Evolutionary conservation across 225 moss, liverwort and hornwort species (phyloP).

Genomic region (Antitrichia curtipendula): DNA sequence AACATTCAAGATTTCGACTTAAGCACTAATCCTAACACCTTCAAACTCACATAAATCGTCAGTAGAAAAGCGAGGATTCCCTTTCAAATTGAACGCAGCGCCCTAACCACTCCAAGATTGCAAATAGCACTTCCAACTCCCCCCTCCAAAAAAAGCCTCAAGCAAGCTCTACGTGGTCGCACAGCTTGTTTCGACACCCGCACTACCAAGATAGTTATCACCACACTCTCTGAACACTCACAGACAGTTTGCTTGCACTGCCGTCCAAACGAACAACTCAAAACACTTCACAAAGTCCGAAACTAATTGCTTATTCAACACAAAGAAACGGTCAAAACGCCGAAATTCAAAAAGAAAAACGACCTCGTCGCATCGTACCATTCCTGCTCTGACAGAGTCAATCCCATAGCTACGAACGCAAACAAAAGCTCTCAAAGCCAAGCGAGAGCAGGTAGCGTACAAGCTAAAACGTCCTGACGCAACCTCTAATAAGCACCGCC

Average conservation of each 20-base stretch:
- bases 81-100: not conserved
- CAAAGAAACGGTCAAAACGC: conserved; percentile 4
- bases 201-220: not conserved
- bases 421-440: not conserved
- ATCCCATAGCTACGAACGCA: not conserved
- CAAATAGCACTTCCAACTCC: not conserved
- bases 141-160: not conserved
- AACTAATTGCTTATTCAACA: not conserved
- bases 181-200: not conserved
- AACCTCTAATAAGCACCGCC: not conserved
- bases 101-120: not conserved
- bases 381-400: not conserved
- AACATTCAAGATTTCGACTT: not conserved
- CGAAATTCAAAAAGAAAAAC: not conserved
- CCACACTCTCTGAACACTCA: not conserved
- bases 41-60: not conserved
- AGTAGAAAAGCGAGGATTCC: not conserved
- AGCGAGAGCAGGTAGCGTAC: not conserved
- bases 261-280: not conserved
- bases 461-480: not conserved
- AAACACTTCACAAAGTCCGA: not conserved
- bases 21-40: not conserved
- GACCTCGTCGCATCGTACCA: not conserved
- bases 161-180: not conserved
- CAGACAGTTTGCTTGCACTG: not conserved